Conservation (phyloP, 176 grass and related monocot genomes). For the Miscanthus lutarioriparius region DNA sequence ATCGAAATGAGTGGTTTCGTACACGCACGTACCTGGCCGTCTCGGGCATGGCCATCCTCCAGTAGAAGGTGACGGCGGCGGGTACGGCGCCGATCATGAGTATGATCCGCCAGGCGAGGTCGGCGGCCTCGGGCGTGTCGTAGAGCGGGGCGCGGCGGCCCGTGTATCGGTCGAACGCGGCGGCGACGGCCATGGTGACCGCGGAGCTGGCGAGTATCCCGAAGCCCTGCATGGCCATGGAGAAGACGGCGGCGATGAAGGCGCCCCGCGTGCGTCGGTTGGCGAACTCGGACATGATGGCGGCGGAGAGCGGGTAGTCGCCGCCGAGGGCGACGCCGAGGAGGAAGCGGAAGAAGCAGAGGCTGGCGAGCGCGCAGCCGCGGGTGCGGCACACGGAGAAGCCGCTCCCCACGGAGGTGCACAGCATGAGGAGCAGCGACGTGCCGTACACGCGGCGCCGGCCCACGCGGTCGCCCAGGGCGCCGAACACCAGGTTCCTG, state of each 20-base stretch:
- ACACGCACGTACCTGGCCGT: slow-evolving; percentile 65
- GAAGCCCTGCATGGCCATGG: slow-evolving; percentile 97
- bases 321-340: slow-evolving; percentile 79
- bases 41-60: slow-evolving; percentile 95
- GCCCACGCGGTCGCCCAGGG: slow-evolving; percentile 57
- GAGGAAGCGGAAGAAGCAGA: slow-evolving; percentile 78
- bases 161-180: slow-evolving; percentile 47
- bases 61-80: slow-evolving; percentile 71
- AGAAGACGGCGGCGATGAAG: slow-evolving; percentile 82
- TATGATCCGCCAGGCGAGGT: slow-evolving; percentile 76
- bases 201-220: slow-evolving; percentile 73
- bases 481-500: slow-evolving; percentile 68
- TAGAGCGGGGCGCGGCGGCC: slow-evolving; percentile 23
- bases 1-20: not conserved
- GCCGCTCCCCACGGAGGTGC: slow-evolving; percentile 52
- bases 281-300: slow-evolving; percentile 89
- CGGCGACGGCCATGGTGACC: slow-evolving; percentile 66
- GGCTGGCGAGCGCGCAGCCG: slow-evolving; percentile 55
- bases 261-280: slow-evolving; percentile 60
- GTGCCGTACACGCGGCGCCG: slow-evolving; percentile 60
- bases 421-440: slow-evolving; percentile 60
- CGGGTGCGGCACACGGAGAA: slow-evolving; percentile 81
- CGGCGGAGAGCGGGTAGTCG: slow-evolving; percentile 82
- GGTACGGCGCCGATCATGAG: slow-evolving; percentile 72
- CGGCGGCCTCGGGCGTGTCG: slow-evolving; percentile 35